Evolutionary conservation across 2,329 filamentous ascomycete species (phyloP).

Genomic region (Colletotrichum tanaceti): DNA sequence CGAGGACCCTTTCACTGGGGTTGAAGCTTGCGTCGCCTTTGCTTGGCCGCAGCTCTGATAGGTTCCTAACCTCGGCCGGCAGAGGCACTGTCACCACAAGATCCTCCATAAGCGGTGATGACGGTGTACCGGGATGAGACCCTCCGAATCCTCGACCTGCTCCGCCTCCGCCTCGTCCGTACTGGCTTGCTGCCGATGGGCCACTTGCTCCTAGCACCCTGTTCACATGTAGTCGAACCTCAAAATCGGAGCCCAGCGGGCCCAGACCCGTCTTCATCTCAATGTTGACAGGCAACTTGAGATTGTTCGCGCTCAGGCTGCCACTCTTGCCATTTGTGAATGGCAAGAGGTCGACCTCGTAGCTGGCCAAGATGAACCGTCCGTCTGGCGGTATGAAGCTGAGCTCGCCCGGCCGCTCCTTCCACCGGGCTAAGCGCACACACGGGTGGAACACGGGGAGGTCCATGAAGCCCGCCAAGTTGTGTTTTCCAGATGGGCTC

Average conservation of each 20-base stretch:
- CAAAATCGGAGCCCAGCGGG: slow-evolving; percentile 82
- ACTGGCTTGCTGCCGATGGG: slow-evolving; percentile 50
- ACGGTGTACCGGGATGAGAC: slow-evolving; percentile 64
- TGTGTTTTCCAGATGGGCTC: slow-evolving; percentile 83
- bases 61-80: slow-evolving; percentile 80
- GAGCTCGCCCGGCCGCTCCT: slow-evolving; percentile 87
- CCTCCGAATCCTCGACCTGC: slow-evolving; percentile 57
- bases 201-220: slow-evolving; percentile 64
- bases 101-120: slow-evolving; percentile 76
- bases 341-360: slow-evolving; percentile 91
- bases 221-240: slow-evolving; percentile 81
- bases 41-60: slow-evolving; percentile 83
- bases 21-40: slow-evolving; percentile 87
- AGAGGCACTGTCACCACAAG: slow-evolving; percentile 83
- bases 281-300: slow-evolving; percentile 84
- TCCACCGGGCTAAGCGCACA: slow-evolving; percentile 90
- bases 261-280: slow-evolving; percentile 87
- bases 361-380: slow-evolving; percentile 90
- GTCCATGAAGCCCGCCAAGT: slow-evolving; percentile 79
- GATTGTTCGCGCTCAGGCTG: slow-evolving; percentile 66
- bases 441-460: slow-evolving; percentile 97
- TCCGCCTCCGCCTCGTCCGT: slow-evolving; percentile 53
- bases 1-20: slow-evolving; percentile 75
- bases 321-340: slow-evolving; percentile 69
- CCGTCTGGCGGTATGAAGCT: slow-evolving; percentile 97